A percentile compares a stretch with the other conserved stretches of the same genome.
Evolutionary conservation across 306 rosid species (phyloP).

Genomic region (Oxytropis ochrocephala): DNA sequence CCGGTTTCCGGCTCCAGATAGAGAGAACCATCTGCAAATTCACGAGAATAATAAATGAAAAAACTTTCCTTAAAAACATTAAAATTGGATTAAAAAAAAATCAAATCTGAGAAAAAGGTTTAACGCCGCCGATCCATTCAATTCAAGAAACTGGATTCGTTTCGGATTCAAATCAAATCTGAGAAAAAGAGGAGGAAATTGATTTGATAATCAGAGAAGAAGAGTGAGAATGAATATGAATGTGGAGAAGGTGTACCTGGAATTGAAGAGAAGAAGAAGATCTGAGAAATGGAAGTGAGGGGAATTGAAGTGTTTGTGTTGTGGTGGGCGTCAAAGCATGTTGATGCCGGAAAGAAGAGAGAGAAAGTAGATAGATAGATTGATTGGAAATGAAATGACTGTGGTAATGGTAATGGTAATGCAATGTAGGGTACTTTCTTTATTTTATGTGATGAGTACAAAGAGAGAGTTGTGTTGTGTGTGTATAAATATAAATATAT

Average conservation of each 20-base stretch:
- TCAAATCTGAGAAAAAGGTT: slow-evolving; percentile 13
- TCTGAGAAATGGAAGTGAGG: slow-evolving; percentile 21
- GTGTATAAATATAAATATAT: too few species aligned
- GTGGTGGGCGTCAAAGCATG: slow-evolving; percentile 30
- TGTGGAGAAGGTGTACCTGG: slow-evolving; percentile 31
- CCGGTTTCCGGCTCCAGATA: slow-evolving; percentile 25
- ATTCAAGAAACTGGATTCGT: slow-evolving; percentile 8
- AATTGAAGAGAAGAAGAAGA: slow-evolving; percentile 28
- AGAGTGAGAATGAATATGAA: neutral
- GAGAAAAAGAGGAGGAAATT: neutral
- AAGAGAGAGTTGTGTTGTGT: neutral
- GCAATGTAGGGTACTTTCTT: neutral
- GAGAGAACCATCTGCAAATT: slow-evolving; percentile 43
- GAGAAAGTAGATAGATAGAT: slow-evolving; percentile 21
- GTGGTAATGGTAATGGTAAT: neutral
- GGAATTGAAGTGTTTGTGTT: neutral
- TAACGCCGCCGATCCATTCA: slow-evolving; percentile 42
- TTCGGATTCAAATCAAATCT: slow-evolving; percentile 27
- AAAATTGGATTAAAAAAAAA: neutral
- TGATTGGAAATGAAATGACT: slow-evolving; percentile 20
- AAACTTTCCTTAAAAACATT: neutral
- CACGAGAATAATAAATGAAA: slow-evolving; percentile 5
- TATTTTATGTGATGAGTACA: neutral
- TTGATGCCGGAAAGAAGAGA: slow-evolving; percentile 17
- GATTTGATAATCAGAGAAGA: neutral